Evolutionary conservation across 78 protist genomes (phyloP), one percentile per base, ranked within the genome.

Genomic region (Tieghemostelium lacteum): DNA sequence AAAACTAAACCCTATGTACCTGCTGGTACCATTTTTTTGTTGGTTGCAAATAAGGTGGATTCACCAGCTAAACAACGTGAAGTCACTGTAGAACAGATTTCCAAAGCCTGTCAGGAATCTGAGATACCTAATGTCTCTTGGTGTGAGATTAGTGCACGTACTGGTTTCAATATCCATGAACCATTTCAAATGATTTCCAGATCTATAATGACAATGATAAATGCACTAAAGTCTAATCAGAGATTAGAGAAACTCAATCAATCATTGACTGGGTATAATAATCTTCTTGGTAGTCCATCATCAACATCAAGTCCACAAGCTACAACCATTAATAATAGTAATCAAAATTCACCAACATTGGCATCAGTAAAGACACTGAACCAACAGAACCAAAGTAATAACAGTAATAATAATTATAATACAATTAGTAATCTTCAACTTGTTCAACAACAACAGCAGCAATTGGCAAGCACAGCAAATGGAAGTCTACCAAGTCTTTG

Each of bases 121-220:
- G 74, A 67, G 57, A 50, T 66, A 49, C 76, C 76, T 39, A 36
- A 62, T 55, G 49, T 78, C 28, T 54, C 65, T 78, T 83, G 89
- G 89, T 83, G 89, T 69, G 89, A 83, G 49, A 83, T 83, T 0
- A 69, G 78, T 4, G 75, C 89, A 4, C 28, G 76, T 16, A 83
- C 89, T 39, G 89, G 89, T 54, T 69, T 69, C 33, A 67, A 83
- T 36, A 83, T 83, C 40, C 69, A 71, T 20, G 77, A 69, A 58
- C 89, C 89, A 26, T 83, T 83, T 31, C 74, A 83, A 24, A 60
- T 69, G 40, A 83, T 83, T 8, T 83, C 89, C 19, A 60, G 50
- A 24, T 61, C 40, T 17, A 54, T 83, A 1, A 58, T 64, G 10
- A 69, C 66, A 19, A 83, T 83, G 89, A 58, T 83, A 0, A 55